Evolutionary conservation across 2,329 filamentous ascomycete genomes (phyloP), one percentile per base, ranked within the genome.

Genomic region (Cercospora sp.): DNA sequence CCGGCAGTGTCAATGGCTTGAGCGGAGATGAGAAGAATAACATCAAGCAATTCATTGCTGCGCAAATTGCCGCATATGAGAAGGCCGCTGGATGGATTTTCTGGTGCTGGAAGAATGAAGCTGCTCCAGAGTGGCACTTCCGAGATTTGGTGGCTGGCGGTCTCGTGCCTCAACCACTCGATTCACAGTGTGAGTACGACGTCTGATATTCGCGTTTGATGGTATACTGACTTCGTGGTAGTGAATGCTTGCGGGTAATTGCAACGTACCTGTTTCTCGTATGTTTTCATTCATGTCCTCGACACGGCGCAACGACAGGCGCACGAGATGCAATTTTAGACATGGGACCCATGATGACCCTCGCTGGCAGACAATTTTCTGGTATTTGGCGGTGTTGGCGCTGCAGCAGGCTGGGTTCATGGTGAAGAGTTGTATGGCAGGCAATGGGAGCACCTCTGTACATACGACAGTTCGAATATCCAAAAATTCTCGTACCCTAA

Each of bases 31-130:
- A 84, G 74, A 80, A 81, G 74, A 72, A 74, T 63, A 81, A 83
- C 74, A 79, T 84, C 63, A 75, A 78, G 20, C 75, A 76, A 31
- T 84, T 81, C 72, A 83, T 84, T 71, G 79, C 81, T 70, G 82
- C 82, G 8, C 82, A 84, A 72, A 79, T 84, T 3, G 79, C 81
- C 42, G 82, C 80, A 0, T 84, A 78, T 64, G 83, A 84, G 76
- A 82, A 82, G 77, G 81, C 80, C 4, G 76, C 71, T 2, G 82
- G 82, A 1, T 84, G 82, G 82, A 82, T 84, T 71, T 84, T 83
- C 75, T 84, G 83, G 83, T 82, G 80, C 4, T 84, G 82, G 82
- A 83, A 83, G 78, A 84, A 81, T 1, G 82, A 84, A 73, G 78
- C 78, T 26, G 81, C 82, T 36, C 82, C 82, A 2, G 82, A 84